A percentile compares a stretch with the other conserved stretches of the same genome.
Conservation (phyloP, 2,329 filamentous ascomycete species). For the Botrytis medusae region DNA sequence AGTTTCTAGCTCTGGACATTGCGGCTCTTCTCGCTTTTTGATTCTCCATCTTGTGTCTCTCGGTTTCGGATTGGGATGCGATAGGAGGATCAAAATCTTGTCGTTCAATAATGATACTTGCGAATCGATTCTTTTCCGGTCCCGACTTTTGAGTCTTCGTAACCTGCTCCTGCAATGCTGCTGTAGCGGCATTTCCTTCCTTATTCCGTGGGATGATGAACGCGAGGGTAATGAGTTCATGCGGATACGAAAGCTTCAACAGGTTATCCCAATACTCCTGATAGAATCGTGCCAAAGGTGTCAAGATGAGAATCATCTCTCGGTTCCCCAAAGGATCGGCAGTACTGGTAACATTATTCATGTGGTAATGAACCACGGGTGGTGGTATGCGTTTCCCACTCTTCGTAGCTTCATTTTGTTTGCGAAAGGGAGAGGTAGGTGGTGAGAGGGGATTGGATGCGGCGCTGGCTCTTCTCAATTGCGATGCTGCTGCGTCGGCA, state of each 20-base stretch:
- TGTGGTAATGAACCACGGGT: constrained; percentile 87
- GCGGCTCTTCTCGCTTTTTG: constrained; percentile 83
- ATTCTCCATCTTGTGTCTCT: constrained; percentile 87
- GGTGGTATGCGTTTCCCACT: constrained; percentile 62
- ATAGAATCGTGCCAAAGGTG: constrained; percentile 91
- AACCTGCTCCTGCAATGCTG: constrained; percentile 80
- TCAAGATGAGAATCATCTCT: constrained; percentile 88
- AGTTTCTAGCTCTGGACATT: constrained; percentile 94
- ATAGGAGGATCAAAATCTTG: constrained; percentile 91
- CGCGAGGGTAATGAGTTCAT: constrained; percentile 89
- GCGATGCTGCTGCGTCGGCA: constrained; percentile 49
- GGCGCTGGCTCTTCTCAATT: constrained; percentile 52
- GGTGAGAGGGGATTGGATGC: constrained; percentile 71
- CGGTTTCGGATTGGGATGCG: constrained; percentile 76
- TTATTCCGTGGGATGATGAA: constrained; percentile 95
- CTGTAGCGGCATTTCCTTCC: constrained; percentile 85
- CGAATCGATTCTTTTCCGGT: constrained; percentile 78
- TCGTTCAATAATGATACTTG: constrained; percentile 88
- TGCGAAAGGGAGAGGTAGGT: constrained; percentile 72
- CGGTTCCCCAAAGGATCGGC: constrained; percentile 71
- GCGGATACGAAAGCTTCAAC: constrained; percentile 78
- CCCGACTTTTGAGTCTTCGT: constrained; percentile 77
- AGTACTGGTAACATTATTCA: constrained; percentile 91
- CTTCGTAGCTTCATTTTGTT: constrained; percentile 53
- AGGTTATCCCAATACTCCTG: constrained; percentile 95